Base-by-base conservation (phyloP, 208 protist genomes). In the Wallacemonas sp. region DNA sequence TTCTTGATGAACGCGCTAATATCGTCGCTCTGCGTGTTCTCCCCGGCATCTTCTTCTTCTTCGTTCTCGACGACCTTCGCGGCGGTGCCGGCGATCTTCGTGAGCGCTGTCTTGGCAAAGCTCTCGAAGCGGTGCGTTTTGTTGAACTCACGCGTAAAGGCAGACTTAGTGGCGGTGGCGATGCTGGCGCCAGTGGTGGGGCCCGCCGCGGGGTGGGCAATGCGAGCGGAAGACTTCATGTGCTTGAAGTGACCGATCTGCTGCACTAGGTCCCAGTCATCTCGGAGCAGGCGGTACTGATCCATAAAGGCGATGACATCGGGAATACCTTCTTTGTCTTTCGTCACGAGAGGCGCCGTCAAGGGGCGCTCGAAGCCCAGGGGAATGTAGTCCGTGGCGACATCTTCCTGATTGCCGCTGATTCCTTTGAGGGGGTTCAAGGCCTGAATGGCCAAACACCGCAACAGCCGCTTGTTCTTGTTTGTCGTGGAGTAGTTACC, bases 231-330 rank as follows among this genome's bases (percentile, higher is more conserved):
- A 9, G 63, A 60, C 45, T 65, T 63, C 80, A 87, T 89, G 46
- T 81, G 74, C 74, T 93, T 92, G 65, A 79, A 96, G 54, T 91
- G 82, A 1, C 74, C 36, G 1, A 92, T 52, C 24, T 60, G 71
- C 63, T 93, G 85, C 52, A 95, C 74, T 37, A 96, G 85, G 41
- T 97, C 93, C 82, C 85, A 97, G 75, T 97, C 93, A 58, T 95
- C 86, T 22, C 90, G 82, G 77, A 87, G 79, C 32, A 97, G 68
- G 64, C 77, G 57, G 69, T 97, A 96, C 66, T 76, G 61, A 68
- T 93, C 85, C 89, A 97, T 94, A 27, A 95, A 78, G 10, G 48
- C 60, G 39, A 95, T 91, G 17, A 93, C 87, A 1, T 92, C 78
- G 13, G 54, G 54, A 46, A 95, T 85, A 42, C 73, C 84, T 2